Evolutionary conservation across 768 basidiomycete genomes (phyloP).

Genomic region (Lactarius tabidus): DNA sequence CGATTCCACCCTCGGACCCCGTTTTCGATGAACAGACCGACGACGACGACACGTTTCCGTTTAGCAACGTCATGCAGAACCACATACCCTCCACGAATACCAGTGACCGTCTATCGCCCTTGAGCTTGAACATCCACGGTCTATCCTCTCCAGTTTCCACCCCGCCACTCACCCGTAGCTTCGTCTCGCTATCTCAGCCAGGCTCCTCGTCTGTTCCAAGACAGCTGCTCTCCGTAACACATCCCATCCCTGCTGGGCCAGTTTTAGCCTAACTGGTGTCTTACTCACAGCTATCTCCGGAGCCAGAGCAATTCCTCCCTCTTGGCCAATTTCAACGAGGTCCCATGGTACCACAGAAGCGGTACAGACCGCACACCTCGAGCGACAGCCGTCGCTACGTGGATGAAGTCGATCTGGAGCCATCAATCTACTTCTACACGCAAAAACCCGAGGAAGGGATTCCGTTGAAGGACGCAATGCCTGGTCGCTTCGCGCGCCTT

Average conservation of each 20-base stretch:
- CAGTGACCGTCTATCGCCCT: conserved; percentile 2
- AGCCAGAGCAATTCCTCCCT: conserved; percentile 19
- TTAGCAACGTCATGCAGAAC: not conserved
- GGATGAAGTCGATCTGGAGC: conserved; percentile 59
- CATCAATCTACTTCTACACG: conserved; percentile 59
- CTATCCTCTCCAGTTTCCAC: conserved; percentile 16
- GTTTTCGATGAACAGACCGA: not conserved
- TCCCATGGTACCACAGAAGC: conserved; percentile 55
- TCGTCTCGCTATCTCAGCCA: conserved; percentile 19
- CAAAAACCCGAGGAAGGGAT: conserved; percentile 60
- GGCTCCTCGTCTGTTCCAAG: conserved; percentile 22
- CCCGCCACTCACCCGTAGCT: conserved; percentile 18
- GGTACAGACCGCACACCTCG: conserved; percentile 74
- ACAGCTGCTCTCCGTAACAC: conserved; percentile 5
- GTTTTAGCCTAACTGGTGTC: not conserved
- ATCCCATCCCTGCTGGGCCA: conserved; percentile 13
- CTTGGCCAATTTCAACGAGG: conserved; percentile 30
- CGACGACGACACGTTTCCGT: not conserved
- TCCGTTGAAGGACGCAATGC: conserved; percentile 58
- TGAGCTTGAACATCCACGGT: not conserved
- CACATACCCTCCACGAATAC: conserved; percentile 19
- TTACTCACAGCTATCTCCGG: conserved; percentile 1
- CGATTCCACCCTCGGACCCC: not conserved
- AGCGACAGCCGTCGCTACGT: conserved; percentile 76
- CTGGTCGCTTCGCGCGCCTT: conserved; percentile 53